A percentile compares a stretch with the other conserved stretches of the same genome.
These are phyloP conservation scores for Neofusicoccum parvum DNA, from an alignment of 2,329 filamentous ascomycete species.

Conservation along the genomic window DNA sequence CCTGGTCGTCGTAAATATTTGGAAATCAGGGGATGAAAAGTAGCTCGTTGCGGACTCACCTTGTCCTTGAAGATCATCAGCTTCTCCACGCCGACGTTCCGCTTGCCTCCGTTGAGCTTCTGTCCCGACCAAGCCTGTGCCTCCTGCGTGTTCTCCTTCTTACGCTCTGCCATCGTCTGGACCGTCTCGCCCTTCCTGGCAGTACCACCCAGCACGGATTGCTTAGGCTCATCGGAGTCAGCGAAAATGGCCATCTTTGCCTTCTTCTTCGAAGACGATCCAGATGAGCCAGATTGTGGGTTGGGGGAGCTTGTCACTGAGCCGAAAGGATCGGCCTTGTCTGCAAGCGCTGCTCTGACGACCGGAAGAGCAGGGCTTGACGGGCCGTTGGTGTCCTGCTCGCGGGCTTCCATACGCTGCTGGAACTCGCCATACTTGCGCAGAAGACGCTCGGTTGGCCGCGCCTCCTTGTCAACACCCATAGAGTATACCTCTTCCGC, in stretches of 20 bases:
- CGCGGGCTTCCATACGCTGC: slow-evolving; percentile 69
- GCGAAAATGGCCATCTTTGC: slow-evolving; percentile 91
- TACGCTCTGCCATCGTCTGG: slow-evolving; percentile 80
- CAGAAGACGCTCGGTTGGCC: slow-evolving; percentile 75
- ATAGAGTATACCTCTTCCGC: slow-evolving; percentile 92
- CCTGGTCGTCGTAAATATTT: slow-evolving; percentile 87
- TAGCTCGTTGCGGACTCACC: slow-evolving; percentile 64
- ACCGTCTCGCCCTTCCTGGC: slow-evolving; percentile 90
- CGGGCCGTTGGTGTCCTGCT: slow-evolving; percentile 65
- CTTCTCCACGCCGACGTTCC: slow-evolving; percentile 74
- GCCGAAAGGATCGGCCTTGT: slow-evolving; percentile 83
- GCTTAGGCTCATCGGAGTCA: slow-evolving; percentile 63
- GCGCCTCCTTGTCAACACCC: slow-evolving; percentile 85
- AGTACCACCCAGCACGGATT: slow-evolving; percentile 58
- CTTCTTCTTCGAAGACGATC: slow-evolving; percentile 58
- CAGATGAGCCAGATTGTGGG: slow-evolving; percentile 61
- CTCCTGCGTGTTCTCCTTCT: slow-evolving; percentile 89
- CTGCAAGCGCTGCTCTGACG: slow-evolving; percentile 78
- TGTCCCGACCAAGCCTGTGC: slow-evolving; percentile 91
- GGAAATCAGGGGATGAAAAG: slow-evolving; percentile 30
- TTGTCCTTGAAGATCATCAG: slow-evolving; percentile 93
- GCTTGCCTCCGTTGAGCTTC: slow-evolving; percentile 83
- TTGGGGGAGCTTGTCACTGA: slow-evolving; percentile 55
- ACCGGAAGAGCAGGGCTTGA: slow-evolving; percentile 85
- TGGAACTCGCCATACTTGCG: slow-evolving; percentile 95